These are phyloP conservation scores for Glutinoglossum americanum DNA, from an alignment of 495 filamentous ascomycete genomes.

Conservation along the genomic window DNA sequence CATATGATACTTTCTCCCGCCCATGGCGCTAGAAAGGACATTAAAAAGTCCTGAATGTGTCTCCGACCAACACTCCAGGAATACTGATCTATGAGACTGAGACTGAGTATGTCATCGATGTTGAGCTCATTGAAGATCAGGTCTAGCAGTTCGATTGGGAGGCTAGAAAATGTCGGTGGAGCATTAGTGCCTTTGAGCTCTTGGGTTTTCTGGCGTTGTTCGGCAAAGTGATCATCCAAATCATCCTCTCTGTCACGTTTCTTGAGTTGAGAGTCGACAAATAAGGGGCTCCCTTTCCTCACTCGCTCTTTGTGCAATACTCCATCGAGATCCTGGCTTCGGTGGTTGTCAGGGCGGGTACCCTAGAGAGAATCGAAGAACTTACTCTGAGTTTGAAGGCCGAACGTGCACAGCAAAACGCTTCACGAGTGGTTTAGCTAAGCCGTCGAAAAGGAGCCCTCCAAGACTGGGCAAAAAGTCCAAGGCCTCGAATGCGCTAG, in stretches of 20 bases:
- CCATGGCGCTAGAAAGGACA: not conserved
- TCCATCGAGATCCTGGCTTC: not conserved
- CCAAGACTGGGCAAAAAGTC: too few relatives aligned
- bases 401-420: too few relatives aligned
- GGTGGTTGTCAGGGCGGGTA: too few relatives aligned
- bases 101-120: not conserved
- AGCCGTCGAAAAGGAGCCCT: too few relatives aligned
- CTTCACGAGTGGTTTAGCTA: too few relatives aligned
- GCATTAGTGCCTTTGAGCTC: not conserved
- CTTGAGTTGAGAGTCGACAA: not conserved
- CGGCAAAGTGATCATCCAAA: not conserved
- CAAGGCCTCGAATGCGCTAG: too few relatives aligned
- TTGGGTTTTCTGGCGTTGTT: not conserved
- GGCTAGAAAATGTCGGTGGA: not conserved
- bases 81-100: not conserved
- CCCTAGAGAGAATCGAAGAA: too few relatives aligned
- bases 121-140: not conserved
- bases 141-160: not conserved
- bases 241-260: not conserved
- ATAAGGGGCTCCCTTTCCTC: not conserved
- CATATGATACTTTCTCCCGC: not conserved
- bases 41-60: not conserved
- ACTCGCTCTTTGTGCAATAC: not conserved
- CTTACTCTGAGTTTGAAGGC: too few relatives aligned
- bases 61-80: not conserved